phyloP scores from a whole-genome alignment of 352 stramenopile genomes.

The Phytophthora agathidicida region DNA sequence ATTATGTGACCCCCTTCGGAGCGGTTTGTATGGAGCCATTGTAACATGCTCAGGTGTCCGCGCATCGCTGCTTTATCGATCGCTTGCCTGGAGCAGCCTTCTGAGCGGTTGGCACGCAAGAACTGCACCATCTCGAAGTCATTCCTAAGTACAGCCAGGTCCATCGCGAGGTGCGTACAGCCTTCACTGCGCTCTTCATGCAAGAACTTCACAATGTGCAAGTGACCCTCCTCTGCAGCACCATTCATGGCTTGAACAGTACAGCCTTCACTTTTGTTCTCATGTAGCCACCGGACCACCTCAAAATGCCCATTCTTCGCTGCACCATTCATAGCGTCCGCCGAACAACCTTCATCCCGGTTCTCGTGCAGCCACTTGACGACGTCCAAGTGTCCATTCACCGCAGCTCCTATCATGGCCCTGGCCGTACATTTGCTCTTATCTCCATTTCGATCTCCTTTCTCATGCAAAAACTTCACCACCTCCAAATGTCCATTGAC shows the following conservation, averaged over 20 bases:
- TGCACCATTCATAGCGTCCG: conserved; percentile 22
- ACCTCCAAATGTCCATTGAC: conserved; percentile 23
- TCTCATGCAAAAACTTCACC: conserved; percentile 31
- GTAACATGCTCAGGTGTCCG: conserved; percentile 26
- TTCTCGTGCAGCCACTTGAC: conserved; percentile 33
- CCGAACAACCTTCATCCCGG: conserved; percentile 22
- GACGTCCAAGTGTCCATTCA: conserved; percentile 27
- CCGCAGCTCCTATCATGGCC: conserved; percentile 26
- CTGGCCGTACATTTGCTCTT: conserved; percentile 23
- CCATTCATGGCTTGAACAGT: conserved; percentile 31
- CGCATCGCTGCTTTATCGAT: conserved; percentile 36
- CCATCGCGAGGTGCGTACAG: conserved; percentile 36
- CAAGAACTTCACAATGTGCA: conserved; percentile 30
- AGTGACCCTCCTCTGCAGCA: conserved; percentile 22
- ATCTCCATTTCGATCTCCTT: conserved; percentile 1
- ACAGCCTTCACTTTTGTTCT: conserved; percentile 29
- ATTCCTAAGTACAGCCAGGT: conserved; percentile 28
- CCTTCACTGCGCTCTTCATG: conserved; percentile 35
- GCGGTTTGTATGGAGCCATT: conserved; percentile 33
- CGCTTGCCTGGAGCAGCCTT: conserved; percentile 29
- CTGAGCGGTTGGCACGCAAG: conserved; percentile 29
- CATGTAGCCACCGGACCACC: conserved; percentile 32
- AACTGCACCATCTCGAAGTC: conserved; percentile 31
- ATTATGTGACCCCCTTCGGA: conserved; percentile 23
- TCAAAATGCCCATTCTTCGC: conserved; percentile 30